Evolutionary conservation across 768 basidiomycete species (phyloP), one percentile per base, ranked within the genome.

Genomic region (Phaeotremella fagi): DNA sequence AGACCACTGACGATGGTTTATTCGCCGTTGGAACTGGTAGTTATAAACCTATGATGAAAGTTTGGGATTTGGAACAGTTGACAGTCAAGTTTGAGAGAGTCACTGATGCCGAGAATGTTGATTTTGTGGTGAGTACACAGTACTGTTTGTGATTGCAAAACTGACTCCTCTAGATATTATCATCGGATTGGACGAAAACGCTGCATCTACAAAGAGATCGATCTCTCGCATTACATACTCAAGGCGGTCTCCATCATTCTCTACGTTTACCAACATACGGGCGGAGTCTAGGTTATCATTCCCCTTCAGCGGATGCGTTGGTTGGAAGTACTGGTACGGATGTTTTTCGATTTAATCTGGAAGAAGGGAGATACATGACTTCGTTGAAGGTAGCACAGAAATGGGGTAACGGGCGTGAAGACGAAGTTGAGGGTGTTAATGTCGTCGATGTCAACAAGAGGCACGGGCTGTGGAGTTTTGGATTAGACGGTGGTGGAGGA

Each of bases 171-270:
- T 75, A 95, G 91, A 85, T 90, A 63, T 80, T 98, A 6, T 97
- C 92, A 1, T 88, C 92, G 68, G 94, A 98, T 78, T 98, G 94
- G 94, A 98, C 94, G 5, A 98, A 98, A 73, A 85, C 88, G n/a
- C 80, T 97, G 57, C 91, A 95, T 72, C 81, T 99, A 1, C 95
- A 98, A 80, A 85, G 86, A 45, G 91, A 97, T 77, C 85, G 95
- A n/a, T 88, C 88, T 3, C 74, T 99, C 50, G 89, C 91, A 66
- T 79, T 99, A 4, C 95, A 99, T 71, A 94, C 89, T 0, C 95
- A 98, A 72, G 83, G 87, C 42, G 90, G 90, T 0, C 82, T 91
- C 55, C 88, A 97, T 74, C 89, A 95, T 71, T 84, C 86, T 33
- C 89, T 91, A 4, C 82, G 95, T 60, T 87, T 98, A 81, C 95